A percentile compares a stretch with the other conserved stretches of the same genome.
Conservation (phyloP, 1,139 yeast genomes). For the Candida pseudoviswanathii region DNA sequence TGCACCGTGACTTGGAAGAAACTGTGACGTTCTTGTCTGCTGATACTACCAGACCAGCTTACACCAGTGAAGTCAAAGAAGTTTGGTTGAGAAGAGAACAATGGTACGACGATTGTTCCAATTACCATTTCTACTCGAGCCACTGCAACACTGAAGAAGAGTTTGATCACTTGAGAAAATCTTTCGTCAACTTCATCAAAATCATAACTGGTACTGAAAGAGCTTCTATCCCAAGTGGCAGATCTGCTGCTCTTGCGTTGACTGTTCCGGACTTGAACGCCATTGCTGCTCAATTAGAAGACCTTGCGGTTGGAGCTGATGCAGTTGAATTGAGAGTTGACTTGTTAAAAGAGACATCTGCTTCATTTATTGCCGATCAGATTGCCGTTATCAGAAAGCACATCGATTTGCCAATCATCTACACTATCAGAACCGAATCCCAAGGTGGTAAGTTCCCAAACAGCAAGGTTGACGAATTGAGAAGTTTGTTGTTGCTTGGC, state of each 20-base stretch:
- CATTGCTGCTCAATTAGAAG: slow-evolving; percentile 45
- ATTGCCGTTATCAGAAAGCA: slow-evolving; percentile 64
- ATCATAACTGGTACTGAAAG: slow-evolving; percentile 63
- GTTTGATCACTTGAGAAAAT: slow-evolving; percentile 56
- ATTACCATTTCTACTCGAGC: slow-evolving; percentile 74
- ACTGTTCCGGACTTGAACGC: slow-evolving; percentile 59
- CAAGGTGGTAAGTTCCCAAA: slow-evolving; percentile 82
- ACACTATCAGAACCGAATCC: slow-evolving; percentile 72
- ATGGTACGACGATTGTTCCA: slow-evolving; percentile 82
- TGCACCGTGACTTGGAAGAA: slow-evolving; percentile 84
- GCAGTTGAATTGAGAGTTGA: slow-evolving; percentile 89
- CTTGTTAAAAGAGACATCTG: slow-evolving; percentile 53
- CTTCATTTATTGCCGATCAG: slow-evolving; percentile 69
- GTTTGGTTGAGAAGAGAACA: slow-evolving; percentile 85
- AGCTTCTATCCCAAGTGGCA: slow-evolving; percentile 48
- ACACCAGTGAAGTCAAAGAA: slow-evolving; percentile 69
- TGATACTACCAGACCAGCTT: slow-evolving; percentile 90
- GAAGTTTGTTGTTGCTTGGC: slow-evolving; percentile 59
- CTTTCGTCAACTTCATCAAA: slow-evolving; percentile 60
- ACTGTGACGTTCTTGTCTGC: slow-evolving; percentile 71
- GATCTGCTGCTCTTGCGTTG: slow-evolving; percentile 75
- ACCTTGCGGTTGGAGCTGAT: slow-evolving; percentile 63
- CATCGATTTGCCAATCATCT: slow-evolving; percentile 75
- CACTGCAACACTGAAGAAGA: slow-evolving; percentile 63
- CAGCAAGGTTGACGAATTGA: slow-evolving; percentile 51